A percentile compares a stretch with the other conserved stretches of the same genome.
These are phyloP conservation scores for Rhizophora mangle DNA, from an alignment of 345 rosid species.

Conservation along the genomic window DNA sequence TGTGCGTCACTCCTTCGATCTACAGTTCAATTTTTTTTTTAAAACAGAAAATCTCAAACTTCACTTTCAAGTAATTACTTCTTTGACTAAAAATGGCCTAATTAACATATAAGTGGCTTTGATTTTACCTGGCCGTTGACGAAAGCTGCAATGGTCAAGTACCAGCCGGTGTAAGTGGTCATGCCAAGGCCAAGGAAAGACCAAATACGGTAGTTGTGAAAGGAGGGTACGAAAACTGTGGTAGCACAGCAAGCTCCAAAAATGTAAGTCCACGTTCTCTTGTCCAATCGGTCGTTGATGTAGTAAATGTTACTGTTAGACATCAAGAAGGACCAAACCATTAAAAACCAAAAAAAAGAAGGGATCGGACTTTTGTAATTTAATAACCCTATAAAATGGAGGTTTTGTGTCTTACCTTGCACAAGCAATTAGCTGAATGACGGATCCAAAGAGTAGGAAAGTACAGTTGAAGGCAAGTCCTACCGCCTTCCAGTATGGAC, in stretches of 20 bases:
- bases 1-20: slow-evolving; percentile 63
- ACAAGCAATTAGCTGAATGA: slow-evolving; percentile 95
- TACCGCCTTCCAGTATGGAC: slow-evolving; percentile 89
- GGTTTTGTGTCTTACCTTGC: slow-evolving; percentile 54
- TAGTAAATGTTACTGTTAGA: slow-evolving; percentile 83
- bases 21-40: no score
- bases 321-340: not conserved
- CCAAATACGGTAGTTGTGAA: slow-evolving; percentile 98
- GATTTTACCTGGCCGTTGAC: slow-evolving; percentile 70
- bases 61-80: not conserved
- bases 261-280: slow-evolving; percentile 98
- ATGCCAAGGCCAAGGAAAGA: slow-evolving; percentile 96
- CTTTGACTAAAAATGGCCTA: no score
- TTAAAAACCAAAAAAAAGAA: slow-evolving; percentile 3
- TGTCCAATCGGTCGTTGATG: slow-evolving; percentile 90
- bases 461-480: slow-evolving; percentile 99
- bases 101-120: no score
- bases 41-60: not conserved
- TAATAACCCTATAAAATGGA: not conserved
- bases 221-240: slow-evolving; percentile 95
- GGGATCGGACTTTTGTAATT: not conserved
- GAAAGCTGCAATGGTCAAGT: slow-evolving; percentile 73
- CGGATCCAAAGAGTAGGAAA: slow-evolving; percentile 93
- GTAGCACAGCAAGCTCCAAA: slow-evolving; percentile 99
- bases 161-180: slow-evolving; percentile 99